Evolutionary conservation across 2,329 filamentous ascomycete genomes (phyloP).

Genomic region (Colletotrichum viniferum): DNA sequence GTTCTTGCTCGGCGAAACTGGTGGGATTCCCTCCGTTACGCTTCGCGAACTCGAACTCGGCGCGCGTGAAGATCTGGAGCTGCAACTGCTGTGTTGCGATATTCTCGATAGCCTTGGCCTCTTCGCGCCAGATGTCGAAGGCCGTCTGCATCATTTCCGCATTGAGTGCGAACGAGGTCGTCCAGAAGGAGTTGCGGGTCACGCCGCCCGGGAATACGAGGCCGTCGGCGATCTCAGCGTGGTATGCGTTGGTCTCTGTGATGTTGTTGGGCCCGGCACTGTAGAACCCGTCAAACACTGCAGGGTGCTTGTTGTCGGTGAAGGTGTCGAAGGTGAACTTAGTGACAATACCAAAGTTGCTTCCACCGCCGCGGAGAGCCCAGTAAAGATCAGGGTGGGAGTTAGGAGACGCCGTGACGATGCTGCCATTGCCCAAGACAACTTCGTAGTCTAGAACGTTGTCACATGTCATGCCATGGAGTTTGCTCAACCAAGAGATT

Average conservation of each 20-base stretch:
- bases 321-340: conserved; percentile 25
- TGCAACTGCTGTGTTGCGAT: conserved; percentile 26
- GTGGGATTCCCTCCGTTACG: conserved; percentile 34
- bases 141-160: not conserved
- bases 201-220: not conserved
- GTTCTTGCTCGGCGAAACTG: conserved; percentile 28
- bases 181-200: conserved; percentile 26
- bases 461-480: conserved; percentile 44
- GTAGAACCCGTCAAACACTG: conserved; percentile 27
- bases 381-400: conserved; percentile 44
- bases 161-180: not conserved
- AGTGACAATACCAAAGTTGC: conserved; percentile 43
- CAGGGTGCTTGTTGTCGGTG: conserved; percentile 9
- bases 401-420: conserved; percentile 38
- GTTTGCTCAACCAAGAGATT: conserved; percentile 45
- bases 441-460: conserved; percentile 42
- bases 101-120: conserved; percentile 15
- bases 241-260: conserved; percentile 19
- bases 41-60: conserved; percentile 34
- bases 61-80: conserved; percentile 45
- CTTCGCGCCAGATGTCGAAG: conserved; percentile 8
- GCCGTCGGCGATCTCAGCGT: conserved; percentile 15
- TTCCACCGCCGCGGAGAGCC: conserved; percentile 49
- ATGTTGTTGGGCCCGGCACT: not conserved
- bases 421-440: conserved; percentile 40